phyloP scores from a whole-genome alignment of 2,329 filamentous ascomycete genomes.

The Trichophyton benhamiae region DNA sequence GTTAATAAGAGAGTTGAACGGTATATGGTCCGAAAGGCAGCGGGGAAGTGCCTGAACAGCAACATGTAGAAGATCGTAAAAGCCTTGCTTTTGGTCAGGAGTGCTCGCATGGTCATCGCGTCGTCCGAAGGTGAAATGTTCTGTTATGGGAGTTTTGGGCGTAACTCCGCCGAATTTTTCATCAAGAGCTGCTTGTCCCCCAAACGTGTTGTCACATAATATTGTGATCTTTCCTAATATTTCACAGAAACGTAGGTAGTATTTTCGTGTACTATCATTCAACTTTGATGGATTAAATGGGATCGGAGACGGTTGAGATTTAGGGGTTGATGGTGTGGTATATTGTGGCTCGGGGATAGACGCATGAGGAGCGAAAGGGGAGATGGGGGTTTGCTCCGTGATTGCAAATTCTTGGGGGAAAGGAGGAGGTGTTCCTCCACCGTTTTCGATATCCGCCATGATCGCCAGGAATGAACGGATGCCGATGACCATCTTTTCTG shows the following conservation, averaged over 20 bases:
- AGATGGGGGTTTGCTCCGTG: slow-evolving; percentile 12
- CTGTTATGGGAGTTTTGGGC: slow-evolving; percentile 87
- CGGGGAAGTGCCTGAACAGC: slow-evolving; percentile 89
- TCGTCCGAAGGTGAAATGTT: slow-evolving; percentile 81
- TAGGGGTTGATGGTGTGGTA: slow-evolving; percentile 32
- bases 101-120: slow-evolving; percentile 64
- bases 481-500: slow-evolving; percentile 92
- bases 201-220: slow-evolving; percentile 93
- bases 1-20: slow-evolving; percentile 88
- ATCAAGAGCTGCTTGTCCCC: slow-evolving; percentile 85
- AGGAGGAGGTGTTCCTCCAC: slow-evolving; percentile 62
- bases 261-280: slow-evolving; percentile 66
- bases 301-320: slow-evolving; percentile 24
- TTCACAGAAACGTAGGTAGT: slow-evolving; percentile 84
- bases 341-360: slow-evolving; percentile 1
- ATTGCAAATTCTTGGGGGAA: slow-evolving; percentile 57
- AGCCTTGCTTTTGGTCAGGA: slow-evolving; percentile 78
- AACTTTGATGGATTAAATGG: slow-evolving; percentile 51
- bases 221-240: slow-evolving; percentile 92
- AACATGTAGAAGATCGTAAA: slow-evolving; percentile 90
- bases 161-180: slow-evolving; percentile 83
- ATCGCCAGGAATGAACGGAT: slow-evolving; percentile 89
- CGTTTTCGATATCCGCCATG: slow-evolving; percentile 83
- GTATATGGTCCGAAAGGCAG: slow-evolving; percentile 82
- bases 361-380: slow-evolving; percentile 6